Conservation (phyloP, 139 green algal genomes). For the Microglena sp. region DNA sequence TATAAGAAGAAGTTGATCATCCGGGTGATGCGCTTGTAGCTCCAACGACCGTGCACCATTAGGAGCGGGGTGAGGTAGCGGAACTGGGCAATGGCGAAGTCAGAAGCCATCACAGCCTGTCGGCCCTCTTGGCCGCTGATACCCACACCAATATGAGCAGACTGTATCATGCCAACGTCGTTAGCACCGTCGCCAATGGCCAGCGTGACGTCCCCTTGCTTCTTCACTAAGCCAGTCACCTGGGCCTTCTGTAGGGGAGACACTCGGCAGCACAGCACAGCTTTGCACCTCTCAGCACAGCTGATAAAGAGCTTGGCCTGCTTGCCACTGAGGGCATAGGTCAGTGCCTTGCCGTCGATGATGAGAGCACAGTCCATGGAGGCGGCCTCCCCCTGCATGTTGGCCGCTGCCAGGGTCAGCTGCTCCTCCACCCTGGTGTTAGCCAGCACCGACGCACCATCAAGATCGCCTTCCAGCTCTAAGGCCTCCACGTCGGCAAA, state of each 20-base stretch:
- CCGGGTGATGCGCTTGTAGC: constrained; percentile 78
- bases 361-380: constrained; percentile 50
- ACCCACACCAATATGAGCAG: constrained; percentile 72
- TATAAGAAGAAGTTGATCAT: constrained; percentile 63
- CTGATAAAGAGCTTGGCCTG: too few relatives aligned
- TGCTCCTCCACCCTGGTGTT: background rate
- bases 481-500: background rate
- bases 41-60: constrained; percentile 69
- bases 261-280: constrained; percentile 26
- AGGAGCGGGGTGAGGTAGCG: constrained; percentile 73
- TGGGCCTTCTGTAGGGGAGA: constrained; percentile 65
- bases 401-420: constrained; percentile 13
- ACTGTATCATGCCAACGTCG: constrained; percentile 95
- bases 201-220: constrained; percentile 66
- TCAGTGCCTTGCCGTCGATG: constrained; percentile 77
- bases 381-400: constrained; percentile 14
- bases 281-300: background rate
- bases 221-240: constrained; percentile 50
- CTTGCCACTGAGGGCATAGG: constrained; percentile 48
- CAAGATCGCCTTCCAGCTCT: too few relatives aligned
- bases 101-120: constrained; percentile 82
- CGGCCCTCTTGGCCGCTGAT: constrained; percentile 96
- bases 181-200: constrained; percentile 96
- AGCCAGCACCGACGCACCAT: background rate
- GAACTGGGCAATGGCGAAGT: constrained; percentile 98